Base-by-base conservation (phyloP, 306 rosid genomes). In the Cicer chorassanicum region DNA sequence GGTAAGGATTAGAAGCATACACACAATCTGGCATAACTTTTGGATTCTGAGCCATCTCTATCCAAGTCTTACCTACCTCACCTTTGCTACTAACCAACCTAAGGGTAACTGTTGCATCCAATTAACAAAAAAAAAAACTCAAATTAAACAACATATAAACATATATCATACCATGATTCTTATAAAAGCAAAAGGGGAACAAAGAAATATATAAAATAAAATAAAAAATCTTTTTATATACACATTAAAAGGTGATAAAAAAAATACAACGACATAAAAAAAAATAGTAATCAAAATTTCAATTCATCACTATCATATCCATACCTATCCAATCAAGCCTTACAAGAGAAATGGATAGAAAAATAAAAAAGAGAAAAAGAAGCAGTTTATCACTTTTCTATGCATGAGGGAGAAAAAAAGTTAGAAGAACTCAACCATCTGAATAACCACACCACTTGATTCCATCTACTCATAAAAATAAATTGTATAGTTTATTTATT, bases 1-100 rank as follows among this genome's bases (percentile, higher is more conserved):
- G 99, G 63, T 82, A 95, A 9, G 99, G 99, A 83, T 95, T 95
- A 3, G 88, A 46, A 40, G 80, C 91, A 84, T 95, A 80, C 0
- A 70, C 51, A 82, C 99, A 95, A 67, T 86, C 82, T 64, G 89
- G 78, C 62, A 77, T 80, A 43, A 89, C 84, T 85, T 66, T 86
- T 86, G 77, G 80, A 24, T 73, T 61, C 63, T 81, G 84, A 65
- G 95, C 85, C 99, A 94, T 94, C 83, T 77, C 81, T 72, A 79
- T 61, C 64, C 13, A 19, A n/a, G n/a, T 69, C 6, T 65, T 60
- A 11, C 75, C 85, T 12, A 14, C 63, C 50, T 76, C 75, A 16
- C 81, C 82, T 68, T 68, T 74, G 34, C 1, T 29, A 56, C 64
- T 36, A 59, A 19, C 76, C 39, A 63, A 81, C 60, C 77, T 1